These are phyloP conservation scores for Penicillium paradoxum DNA, from an alignment of 495 filamentous ascomycete genomes.

Conservation along the genomic window DNA sequence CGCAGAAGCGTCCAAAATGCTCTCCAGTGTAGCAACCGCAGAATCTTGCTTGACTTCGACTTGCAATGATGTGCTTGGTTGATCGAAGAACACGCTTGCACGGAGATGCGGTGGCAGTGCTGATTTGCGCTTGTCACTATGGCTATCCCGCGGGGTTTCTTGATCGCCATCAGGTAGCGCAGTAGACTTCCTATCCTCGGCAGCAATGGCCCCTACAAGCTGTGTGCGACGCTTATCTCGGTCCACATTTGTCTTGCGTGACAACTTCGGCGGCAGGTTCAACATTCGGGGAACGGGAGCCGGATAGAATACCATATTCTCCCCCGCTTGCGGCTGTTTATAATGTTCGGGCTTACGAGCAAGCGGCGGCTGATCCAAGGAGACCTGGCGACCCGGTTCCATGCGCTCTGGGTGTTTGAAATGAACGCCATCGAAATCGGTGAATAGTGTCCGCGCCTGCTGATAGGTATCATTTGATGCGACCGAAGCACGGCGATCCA, in stretches of 20 bases:
- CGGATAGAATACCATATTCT: conserved; percentile 90
- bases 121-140: conserved; percentile 31
- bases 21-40: conserved; percentile 84
- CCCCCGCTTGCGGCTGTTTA: conserved; percentile 57
- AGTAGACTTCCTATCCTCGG: conserved; percentile 43
- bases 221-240: conserved; percentile 68
- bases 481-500: conserved; percentile 41
- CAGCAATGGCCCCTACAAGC: conserved; percentile 46
- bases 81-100: conserved; percentile 86
- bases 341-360: conserved; percentile 54
- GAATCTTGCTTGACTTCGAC: conserved; percentile 73
- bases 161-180: conserved; percentile 31
- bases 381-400: conserved; percentile 30
- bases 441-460: conserved; percentile 67
- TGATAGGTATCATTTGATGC: conserved; percentile 66
- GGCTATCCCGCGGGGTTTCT: conserved; percentile 10
- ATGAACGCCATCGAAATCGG: conserved; percentile 93
- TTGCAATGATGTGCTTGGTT: conserved; percentile 53
- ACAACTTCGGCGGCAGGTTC: conserved; percentile 84
- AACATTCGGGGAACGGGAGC: conserved; percentile 91
- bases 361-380: conserved; percentile 37
- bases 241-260: conserved; percentile 59
- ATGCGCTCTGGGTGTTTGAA: conserved; percentile 48
- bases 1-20: conserved; percentile 90
- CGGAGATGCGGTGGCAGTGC: conserved; percentile 80